Evolutionary conservation across 495 filamentous ascomycete species (phyloP), one percentile per base, ranked within the genome.

Genomic region (Aspergillus saccharolyticus): DNA sequence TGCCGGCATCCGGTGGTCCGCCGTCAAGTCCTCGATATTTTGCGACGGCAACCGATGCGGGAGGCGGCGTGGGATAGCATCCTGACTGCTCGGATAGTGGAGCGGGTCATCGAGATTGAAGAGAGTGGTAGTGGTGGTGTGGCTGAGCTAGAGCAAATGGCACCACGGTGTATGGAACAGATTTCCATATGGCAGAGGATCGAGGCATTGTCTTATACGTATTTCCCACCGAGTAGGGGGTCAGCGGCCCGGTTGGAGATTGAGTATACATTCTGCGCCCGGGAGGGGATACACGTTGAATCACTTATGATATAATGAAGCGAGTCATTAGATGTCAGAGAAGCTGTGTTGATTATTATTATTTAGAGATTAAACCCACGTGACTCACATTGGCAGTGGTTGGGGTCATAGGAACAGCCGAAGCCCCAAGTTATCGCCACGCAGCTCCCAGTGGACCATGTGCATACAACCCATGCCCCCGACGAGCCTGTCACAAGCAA

Each of bases 61-160:
- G 69, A 72, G 58, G 69, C 63, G 24, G 59, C 57, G 53, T 72
- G 67, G 66, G 66, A 70, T 65, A 72, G 67, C 54, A 54, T 66
- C 39, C 50, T 42, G 59, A 53, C 59, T 52, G 63, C 67, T 30
- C 63, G 56, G 59, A 45, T 68, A 17, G 56, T 70, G 44, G 63
- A 72, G 55, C 49, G 66, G 53, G 55, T 67, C n/a, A 65, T 68
- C 24, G 62, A 70, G 25, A 69, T 56, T 25, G 54, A 56, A 43
- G 54, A 56, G 45, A 28, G 64, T 28, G 25, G 25, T n/a, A n/a
- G n/a, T 28, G 25, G 25, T 28, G 4, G 25, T 52, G 64, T 58
- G 57, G 60, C 60, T 53, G 52, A 55, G 42, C 46, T 58, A 21
- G 48, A 39, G 44, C 50, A 42, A 42, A 63, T 52, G 50, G 50